Evolutionary conservation across 768 basidiomycete genomes (phyloP).

Genomic region (Crucibulum laeve): DNA sequence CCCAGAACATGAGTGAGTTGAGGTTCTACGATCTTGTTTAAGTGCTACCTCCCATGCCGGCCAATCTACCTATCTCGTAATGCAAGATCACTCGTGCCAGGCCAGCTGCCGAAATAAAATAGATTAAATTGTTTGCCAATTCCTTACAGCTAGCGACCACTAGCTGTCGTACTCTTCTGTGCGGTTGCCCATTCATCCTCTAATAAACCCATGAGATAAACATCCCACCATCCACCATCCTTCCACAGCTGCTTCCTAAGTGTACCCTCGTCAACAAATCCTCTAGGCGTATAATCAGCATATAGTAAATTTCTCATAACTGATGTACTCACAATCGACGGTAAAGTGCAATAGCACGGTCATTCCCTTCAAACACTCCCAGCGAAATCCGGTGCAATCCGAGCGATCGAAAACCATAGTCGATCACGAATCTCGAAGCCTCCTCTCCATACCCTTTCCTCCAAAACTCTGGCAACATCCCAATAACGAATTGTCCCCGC

Average conservation of each 20-base stretch:
- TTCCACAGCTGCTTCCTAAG: slow-evolving; percentile 14
- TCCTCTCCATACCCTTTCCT: slow-evolving; percentile 37
- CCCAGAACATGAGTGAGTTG: no score
- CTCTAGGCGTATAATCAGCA: slow-evolving; percentile 6
- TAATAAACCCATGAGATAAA: slow-evolving; percentile 18
- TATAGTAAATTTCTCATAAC: neutral
- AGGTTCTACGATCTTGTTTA: no score
- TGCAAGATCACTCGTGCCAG: no score
- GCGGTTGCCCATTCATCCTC: slow-evolving; percentile 17
- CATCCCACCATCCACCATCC: slow-evolving; percentile 15
- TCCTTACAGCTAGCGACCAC: no score
- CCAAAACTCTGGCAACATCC: slow-evolving; percentile 24
- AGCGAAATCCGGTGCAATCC: slow-evolving; percentile 36
- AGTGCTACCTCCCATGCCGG: no score
- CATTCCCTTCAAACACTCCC: slow-evolving; percentile 31
- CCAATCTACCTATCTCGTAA: no score
- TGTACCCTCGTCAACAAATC: slow-evolving; percentile 18
- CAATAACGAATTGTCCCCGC: slow-evolving; percentile 11
- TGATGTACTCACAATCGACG: slow-evolving; percentile 31
- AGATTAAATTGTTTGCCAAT: no score
- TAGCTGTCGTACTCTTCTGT: no score
- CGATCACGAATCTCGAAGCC: slow-evolving; percentile 32
- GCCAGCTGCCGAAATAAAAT: no score
- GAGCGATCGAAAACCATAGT: slow-evolving; percentile 34
- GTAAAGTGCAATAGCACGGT: slow-evolving; percentile 32